phyloP scores from a whole-genome alignment of 495 filamentous ascomycete species.

The Aspergillus asperescens region DNA sequence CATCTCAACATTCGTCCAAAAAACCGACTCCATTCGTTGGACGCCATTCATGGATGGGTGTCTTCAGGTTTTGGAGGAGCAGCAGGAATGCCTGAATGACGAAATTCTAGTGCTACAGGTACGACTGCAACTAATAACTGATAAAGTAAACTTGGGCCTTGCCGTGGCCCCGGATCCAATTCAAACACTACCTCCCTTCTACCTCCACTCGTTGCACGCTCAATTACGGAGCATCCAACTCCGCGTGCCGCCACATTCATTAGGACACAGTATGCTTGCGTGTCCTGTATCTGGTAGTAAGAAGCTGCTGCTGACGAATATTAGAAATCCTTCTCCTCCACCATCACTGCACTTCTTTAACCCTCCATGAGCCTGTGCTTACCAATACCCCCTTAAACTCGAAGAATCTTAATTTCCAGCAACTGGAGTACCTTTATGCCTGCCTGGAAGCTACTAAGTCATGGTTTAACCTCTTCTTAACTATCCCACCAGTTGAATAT shows the following conservation, averaged over 20 bases:
- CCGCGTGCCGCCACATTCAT: constrained; percentile 30
- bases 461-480: constrained; percentile 34
- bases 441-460: constrained; percentile 35
- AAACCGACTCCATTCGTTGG: constrained; percentile 47
- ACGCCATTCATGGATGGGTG: constrained; percentile 50
- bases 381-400: constrained; percentile 20
- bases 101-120: constrained; percentile 45
- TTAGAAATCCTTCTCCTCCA: constrained; percentile 35
- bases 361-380: constrained; percentile 37
- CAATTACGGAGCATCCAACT: constrained; percentile 37
- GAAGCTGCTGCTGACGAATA: not conserved
- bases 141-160: constrained; percentile 16
- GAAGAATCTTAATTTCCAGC: constrained; percentile 24
- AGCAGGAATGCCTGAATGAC: constrained; percentile 47
- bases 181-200: constrained; percentile 28
- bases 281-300: no score
- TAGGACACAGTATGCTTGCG: constrained; percentile 34
- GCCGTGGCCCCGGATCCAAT: not conserved
- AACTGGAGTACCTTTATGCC: constrained; percentile 31
- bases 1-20: constrained; percentile 39
- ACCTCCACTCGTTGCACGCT: constrained; percentile 39
- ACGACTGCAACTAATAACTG: constrained; percentile 40
- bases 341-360: constrained; percentile 37
- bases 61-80: constrained; percentile 37
- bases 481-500: constrained; percentile 27